phyloP scores from a whole-genome alignment of 2,329 filamentous ascomycete species.

The Dactylellina sp. region DNA sequence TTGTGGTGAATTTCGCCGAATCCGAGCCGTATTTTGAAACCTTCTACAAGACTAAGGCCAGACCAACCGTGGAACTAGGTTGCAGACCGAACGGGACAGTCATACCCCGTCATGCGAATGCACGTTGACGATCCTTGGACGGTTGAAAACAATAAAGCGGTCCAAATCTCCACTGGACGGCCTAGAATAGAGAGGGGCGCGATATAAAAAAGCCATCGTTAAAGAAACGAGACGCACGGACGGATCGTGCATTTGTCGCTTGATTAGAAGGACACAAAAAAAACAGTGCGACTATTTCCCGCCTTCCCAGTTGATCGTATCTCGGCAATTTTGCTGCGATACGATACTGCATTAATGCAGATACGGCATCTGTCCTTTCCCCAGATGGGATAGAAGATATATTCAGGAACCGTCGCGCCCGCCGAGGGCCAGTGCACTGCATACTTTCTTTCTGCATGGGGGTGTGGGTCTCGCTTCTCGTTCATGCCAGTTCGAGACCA shows the following conservation, averaged over 20 bases:
- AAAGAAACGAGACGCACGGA: constrained; percentile 33
- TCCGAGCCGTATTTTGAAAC: constrained; percentile 47
- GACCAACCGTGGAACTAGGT: constrained; percentile 1
- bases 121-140: constrained; percentile 11
- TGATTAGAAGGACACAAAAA: constrained; percentile 25
- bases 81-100: constrained; percentile 21
- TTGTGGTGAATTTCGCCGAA: constrained; percentile 40
- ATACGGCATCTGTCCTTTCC: no score
- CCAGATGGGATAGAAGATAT: constrained; percentile 7
- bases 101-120: constrained; percentile 27
- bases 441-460: background rate
- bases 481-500: constrained; percentile 14
- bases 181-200: constrained; percentile 18
- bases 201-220: constrained; percentile 9
- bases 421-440: constrained; percentile 30
- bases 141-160: background rate
- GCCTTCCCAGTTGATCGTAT: background rate
- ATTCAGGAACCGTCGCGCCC: constrained; percentile 38
- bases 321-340: constrained; percentile 24
- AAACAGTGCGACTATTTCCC: background rate
- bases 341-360: background rate
- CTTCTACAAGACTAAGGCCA: constrained; percentile 20
- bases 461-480: constrained; percentile 26
- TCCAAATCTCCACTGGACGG: background rate
- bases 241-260: constrained; percentile 42